Evolutionary conservation across 441 rosid species (phyloP).

Genomic region (Adansonia rubrostipa): DNA sequence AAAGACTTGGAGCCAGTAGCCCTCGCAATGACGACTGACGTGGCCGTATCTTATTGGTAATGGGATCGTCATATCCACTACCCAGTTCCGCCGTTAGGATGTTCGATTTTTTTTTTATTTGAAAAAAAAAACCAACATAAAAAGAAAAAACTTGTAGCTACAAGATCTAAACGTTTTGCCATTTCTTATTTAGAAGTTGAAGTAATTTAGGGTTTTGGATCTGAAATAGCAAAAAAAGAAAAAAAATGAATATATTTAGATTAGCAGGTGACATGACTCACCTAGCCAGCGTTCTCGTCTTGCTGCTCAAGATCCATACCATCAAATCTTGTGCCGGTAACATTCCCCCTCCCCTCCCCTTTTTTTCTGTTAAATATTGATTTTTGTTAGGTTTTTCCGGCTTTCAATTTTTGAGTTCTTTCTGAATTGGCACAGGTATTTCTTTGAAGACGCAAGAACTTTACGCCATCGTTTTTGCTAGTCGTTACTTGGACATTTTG

Average conservation of each 20-base stretch:
- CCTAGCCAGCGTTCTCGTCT: constrained; percentile 76
- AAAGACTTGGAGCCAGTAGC: neutral
- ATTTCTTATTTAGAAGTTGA: neutral
- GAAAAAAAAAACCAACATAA: neutral
- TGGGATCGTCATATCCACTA: neutral
- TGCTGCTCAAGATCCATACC: constrained; percentile 90
- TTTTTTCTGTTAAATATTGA: neutral
- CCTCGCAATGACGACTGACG: neutral
- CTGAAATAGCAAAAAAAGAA: neutral
- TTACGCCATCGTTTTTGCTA: constrained; percentile 56
- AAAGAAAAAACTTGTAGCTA: neutral
- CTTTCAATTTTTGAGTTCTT: neutral
- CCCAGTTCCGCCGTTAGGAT: neutral
- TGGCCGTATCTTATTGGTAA: neutral
- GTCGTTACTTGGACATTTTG: constrained; percentile 66
- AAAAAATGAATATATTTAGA: constrained; percentile 77
- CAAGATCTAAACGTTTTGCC: constrained; percentile 8
- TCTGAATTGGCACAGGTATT: constrained; percentile 45
- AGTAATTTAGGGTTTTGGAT: constrained; percentile 14
- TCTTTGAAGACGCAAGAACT: constrained; percentile 78
- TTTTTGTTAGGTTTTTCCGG: neutral
- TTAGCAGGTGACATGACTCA: constrained; percentile 90
- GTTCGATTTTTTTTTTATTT: neutral
- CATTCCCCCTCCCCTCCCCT: too few species aligned
- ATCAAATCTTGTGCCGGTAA: constrained; percentile 77